A percentile compares a stretch with the other conserved stretches of the same genome.
Conservation (phyloP, 192 early-diverging fungal species). For the Backusella macrospora region DNA sequence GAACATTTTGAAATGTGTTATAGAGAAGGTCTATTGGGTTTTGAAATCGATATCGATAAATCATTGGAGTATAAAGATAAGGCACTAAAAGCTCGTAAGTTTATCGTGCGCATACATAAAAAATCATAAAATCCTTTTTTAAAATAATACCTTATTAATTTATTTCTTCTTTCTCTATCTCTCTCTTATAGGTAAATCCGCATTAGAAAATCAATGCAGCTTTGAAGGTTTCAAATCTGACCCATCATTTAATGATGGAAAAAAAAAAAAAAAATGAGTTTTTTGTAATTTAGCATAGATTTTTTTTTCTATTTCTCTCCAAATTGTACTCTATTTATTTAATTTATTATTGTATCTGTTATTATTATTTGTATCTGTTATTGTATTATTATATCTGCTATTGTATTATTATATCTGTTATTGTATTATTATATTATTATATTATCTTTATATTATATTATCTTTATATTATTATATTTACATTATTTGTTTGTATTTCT, state of each 20-base stretch:
- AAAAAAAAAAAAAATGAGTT: background rate
- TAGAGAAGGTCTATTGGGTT: background rate
- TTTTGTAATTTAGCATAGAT: background rate
- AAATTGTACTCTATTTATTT: background rate
- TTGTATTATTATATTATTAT: background rate
- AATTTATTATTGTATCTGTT: background rate
- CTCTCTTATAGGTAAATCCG: background rate
- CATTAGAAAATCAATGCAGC: background rate
- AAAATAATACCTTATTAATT: background rate
- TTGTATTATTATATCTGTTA: background rate
- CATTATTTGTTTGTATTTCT: background rate
- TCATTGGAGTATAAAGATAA: background rate
- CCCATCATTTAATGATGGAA: background rate
- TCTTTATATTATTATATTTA: background rate
- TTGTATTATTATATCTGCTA: background rate
- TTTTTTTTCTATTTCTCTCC: background rate
- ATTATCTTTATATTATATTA: background rate
- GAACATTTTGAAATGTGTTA: background rate
- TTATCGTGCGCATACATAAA: too few relatives aligned
- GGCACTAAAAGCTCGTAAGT: constrained; percentile 4
- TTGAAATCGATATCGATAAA: background rate
- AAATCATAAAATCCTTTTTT: background rate
- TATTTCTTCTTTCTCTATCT: background rate
- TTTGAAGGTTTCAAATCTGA: background rate
- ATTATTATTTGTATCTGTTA: background rate